phyloP scores from a whole-genome alignment of 2,329 filamentous ascomycete species.

The Trichophaea hybrida region DNA sequence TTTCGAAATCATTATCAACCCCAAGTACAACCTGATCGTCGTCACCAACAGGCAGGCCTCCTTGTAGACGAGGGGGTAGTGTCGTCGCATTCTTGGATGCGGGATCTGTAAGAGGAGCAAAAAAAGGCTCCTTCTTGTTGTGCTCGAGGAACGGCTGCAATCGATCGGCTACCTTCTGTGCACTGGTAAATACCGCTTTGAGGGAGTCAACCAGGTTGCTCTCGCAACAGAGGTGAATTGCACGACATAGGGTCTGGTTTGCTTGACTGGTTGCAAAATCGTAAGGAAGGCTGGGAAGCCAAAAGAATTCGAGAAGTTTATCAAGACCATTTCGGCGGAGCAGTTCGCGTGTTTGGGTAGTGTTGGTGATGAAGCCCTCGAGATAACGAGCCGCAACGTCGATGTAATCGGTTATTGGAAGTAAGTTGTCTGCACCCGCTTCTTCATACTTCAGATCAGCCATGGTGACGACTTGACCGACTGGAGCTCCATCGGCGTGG shows the following conservation, averaged over 20 bases:
- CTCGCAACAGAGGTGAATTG: conserved; percentile 67
- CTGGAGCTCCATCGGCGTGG: conserved; percentile 14
- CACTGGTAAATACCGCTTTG: conserved; percentile 63
- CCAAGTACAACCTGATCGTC: conserved; percentile 30
- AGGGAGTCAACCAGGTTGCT: conserved; percentile 65
- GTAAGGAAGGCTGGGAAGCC: conserved; percentile 63
- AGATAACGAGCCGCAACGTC: conserved; percentile 66
- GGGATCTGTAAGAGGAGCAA: conserved; percentile 45
- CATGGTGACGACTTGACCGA: conserved; percentile 15
- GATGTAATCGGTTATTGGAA: conserved; percentile 52
- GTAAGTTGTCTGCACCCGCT: conserved; percentile 9
- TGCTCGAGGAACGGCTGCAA: conserved; percentile 51
- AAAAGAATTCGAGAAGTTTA: conserved; percentile 67
- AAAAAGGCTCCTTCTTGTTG: conserved; percentile 46
- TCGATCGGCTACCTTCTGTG: conserved; percentile 52
- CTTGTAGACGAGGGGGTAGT: conserved; percentile 16
- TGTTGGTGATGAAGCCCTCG: conserved; percentile 59
- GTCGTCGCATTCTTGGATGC: conserved; percentile 16
- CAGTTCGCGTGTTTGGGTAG: conserved; percentile 56
- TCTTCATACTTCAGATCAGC: neutral
- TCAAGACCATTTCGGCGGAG: conserved; percentile 70
- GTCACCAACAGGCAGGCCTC: conserved; percentile 9
- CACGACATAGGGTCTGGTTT: conserved; percentile 54
- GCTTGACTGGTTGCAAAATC: conserved; percentile 54
- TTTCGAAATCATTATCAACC: conserved; percentile 28